phyloP scores from a whole-genome alignment of 148 eudicot species.

The Vaccinium vitisidaea region DNA sequence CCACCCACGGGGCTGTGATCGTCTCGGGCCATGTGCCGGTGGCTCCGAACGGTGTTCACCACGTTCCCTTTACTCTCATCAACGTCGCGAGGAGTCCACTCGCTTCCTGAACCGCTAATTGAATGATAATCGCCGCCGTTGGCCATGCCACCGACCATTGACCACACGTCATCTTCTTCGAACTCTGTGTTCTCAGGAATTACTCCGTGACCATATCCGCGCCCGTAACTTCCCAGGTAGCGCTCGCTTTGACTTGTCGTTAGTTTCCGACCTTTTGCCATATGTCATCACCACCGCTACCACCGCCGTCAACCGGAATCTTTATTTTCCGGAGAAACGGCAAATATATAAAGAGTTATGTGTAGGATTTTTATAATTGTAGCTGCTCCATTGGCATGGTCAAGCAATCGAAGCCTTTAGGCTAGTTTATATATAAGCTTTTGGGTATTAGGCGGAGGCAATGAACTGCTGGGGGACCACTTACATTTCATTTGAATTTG shows the following conservation, averaged over 20 bases:
- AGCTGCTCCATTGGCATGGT: constrained; percentile 19
- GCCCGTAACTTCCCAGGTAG: constrained; percentile 39
- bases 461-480: constrained; percentile 7
- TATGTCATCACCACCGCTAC: constrained; percentile 22
- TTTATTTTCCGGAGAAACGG: constrained; percentile 9
- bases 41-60: constrained; percentile 4
- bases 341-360: not conserved
- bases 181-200: constrained; percentile 41
- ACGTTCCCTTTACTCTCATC: constrained; percentile 21
- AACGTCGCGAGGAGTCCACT: constrained; percentile 50
- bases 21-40: constrained; percentile 5
- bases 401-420: constrained; percentile 4
- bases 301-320: not conserved
- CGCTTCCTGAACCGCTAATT: constrained; percentile 1
- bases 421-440: constrained; percentile 30
- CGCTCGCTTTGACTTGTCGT: constrained; percentile 76
- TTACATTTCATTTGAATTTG: constrained; percentile 42
- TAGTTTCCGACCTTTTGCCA: constrained; percentile 84
- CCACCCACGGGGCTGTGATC: constrained; percentile 41
- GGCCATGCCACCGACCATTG: constrained; percentile 42
- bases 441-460: not conserved
- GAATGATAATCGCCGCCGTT: constrained; percentile 22
- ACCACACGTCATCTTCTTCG: constrained; percentile 78
- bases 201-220: constrained; percentile 25
- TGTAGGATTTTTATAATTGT: not conserved